Evolutionary conservation across 176 grass and related monocot species (phyloP).

Genomic region (sorghum (Sorghum bicolor)): DNA sequence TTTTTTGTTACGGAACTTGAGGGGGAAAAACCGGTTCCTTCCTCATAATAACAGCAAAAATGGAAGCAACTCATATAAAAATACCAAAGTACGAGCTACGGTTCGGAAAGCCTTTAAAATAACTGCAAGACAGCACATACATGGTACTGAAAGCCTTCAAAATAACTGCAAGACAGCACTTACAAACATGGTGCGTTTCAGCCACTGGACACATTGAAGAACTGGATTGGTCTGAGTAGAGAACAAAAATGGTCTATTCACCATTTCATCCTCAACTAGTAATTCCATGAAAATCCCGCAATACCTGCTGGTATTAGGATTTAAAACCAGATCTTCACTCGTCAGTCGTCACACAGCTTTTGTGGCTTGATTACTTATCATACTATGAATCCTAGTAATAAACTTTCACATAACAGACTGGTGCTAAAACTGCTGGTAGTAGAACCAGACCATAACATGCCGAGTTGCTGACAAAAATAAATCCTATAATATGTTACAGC

Average conservation of each 20-base stretch:
- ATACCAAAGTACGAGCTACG: too few relatives aligned
- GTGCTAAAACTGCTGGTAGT: background rate
- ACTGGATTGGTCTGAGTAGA: background rate
- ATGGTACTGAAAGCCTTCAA: background rate
- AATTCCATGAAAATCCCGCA: background rate
- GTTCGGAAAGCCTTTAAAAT: too few relatives aligned
- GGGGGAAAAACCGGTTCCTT: too few relatives aligned
- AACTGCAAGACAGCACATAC: too few relatives aligned
- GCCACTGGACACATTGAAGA: too few relatives aligned
- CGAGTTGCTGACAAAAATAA: background rate
- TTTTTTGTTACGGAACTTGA: too few relatives aligned
- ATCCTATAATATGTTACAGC: conserved; percentile 31
- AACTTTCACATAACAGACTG: background rate
- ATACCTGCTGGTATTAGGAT: background rate
- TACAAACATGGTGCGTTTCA: background rate
- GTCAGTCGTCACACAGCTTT: background rate
- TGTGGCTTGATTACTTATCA: conserved; percentile 5
- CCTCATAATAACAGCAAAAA: too few relatives aligned
- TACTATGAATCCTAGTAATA: background rate
- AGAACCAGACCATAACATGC: background rate
- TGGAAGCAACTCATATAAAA: too few relatives aligned
- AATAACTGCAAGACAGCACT: too few relatives aligned
- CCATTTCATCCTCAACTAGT: background rate
- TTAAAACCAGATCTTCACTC: background rate
- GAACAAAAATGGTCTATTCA: background rate